A percentile compares a stretch with the other conserved stretches of the same genome.
These are phyloP conservation scores for Xylaria sp. DNA, from an alignment of 2,329 filamentous ascomycete genomes.

Conservation along the genomic window DNA sequence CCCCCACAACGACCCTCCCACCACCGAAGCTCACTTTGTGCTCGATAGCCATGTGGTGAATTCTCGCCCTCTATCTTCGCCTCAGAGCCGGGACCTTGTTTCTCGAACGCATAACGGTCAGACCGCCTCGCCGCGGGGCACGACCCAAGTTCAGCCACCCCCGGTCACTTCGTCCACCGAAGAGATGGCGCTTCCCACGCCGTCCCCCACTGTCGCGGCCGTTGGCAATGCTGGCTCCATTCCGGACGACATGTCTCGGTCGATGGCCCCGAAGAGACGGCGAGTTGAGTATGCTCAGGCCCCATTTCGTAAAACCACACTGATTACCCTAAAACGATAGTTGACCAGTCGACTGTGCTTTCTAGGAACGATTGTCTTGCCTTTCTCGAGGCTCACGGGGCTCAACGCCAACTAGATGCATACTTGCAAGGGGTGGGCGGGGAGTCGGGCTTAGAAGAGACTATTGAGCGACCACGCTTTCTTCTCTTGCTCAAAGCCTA, in stretches of 20 bases:
- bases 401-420: conserved; percentile 26
- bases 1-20: conserved; percentile 38
- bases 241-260: conserved; percentile 15
- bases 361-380: conserved; percentile 35
- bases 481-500: conserved; percentile 68
- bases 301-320: background rate
- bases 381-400: conserved; percentile 38
- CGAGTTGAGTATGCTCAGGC: conserved; percentile 41
- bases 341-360: conserved; percentile 9
- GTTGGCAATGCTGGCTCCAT: conserved; percentile 25
- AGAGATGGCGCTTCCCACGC: conserved; percentile 43
- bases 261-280: conserved; percentile 44
- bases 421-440: conserved; percentile 35
- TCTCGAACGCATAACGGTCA: conserved; percentile 25
- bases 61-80: conserved; percentile 23
- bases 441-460: conserved; percentile 40
- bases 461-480: conserved; percentile 60
- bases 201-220: conserved; percentile 37
- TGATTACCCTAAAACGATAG: conserved; percentile 3
- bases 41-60: conserved; percentile 31
- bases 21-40: conserved; percentile 46
- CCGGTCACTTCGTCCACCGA: conserved; percentile 26
- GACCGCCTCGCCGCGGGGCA: conserved; percentile 31
- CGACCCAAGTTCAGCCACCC: conserved; percentile 27
- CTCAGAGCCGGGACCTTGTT: conserved; percentile 32